A percentile compares a stretch with the other conserved stretches of the same genome.
phyloP scores from a whole-genome alignment of 2,329 filamentous ascomycete genomes.

The Didymella sp. region DNA sequence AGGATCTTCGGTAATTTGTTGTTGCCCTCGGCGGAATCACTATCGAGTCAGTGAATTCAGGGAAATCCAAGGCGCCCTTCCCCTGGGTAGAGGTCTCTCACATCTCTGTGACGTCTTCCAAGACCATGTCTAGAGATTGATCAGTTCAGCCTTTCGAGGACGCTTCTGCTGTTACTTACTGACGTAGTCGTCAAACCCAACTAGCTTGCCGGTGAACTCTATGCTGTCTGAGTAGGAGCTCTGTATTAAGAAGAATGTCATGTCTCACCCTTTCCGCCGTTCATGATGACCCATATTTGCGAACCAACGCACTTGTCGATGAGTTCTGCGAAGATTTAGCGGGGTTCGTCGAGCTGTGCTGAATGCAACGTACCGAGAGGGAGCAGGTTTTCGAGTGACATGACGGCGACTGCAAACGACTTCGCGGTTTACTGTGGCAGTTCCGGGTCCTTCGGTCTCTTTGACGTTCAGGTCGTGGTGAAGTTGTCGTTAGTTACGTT shows the following conservation, averaged over 20 bases:
- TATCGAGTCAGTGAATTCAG: slow-evolving; percentile 51
- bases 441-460: slow-evolving; percentile 2
- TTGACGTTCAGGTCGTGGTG: slow-evolving; percentile 12
- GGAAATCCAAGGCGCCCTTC: slow-evolving; percentile 15
- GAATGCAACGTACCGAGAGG: slow-evolving; percentile 35
- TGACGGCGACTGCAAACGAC: slow-evolving; percentile 10
- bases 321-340: slow-evolving; percentile 70
- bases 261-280: slow-evolving; percentile 86
- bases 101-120: slow-evolving; percentile 98
- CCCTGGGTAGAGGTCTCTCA: slow-evolving; percentile 54
- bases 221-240: slow-evolving; percentile 21
- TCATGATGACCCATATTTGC: slow-evolving; percentile 99
- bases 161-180: slow-evolving; percentile 71
- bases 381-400: slow-evolving; percentile 42
- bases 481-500: slow-evolving; percentile 26
- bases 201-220: slow-evolving; percentile 95
- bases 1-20: slow-evolving; percentile 93
- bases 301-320: slow-evolving; percentile 99
- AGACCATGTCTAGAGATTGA: slow-evolving; percentile 82
- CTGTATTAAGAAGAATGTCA: not conserved
- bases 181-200: slow-evolving; percentile 99
- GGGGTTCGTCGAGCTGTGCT: not conserved
- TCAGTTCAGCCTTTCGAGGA: slow-evolving; percentile 10
- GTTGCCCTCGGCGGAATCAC: slow-evolving; percentile 84
- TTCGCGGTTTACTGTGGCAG: not conserved